phyloP scores from a whole-genome alignment of 2,329 filamentous ascomycete species.

The Phyllosticta ampelicida region DNA sequence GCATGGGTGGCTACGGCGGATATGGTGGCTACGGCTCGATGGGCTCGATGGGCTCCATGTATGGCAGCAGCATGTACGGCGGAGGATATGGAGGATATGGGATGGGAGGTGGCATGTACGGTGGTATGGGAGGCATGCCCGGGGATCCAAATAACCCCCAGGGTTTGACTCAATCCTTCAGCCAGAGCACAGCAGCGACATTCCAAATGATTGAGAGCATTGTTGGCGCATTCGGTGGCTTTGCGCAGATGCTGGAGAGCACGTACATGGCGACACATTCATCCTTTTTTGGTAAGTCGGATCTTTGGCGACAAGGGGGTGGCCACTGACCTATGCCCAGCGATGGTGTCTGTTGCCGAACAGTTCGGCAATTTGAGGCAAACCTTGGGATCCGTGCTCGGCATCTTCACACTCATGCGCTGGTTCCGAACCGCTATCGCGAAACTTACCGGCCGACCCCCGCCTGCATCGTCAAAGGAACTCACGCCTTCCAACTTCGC shows the following conservation, averaged over 20 bases:
- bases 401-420: slow-evolving; percentile 90
- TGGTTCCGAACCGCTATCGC: slow-evolving; percentile 89
- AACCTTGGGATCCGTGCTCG: slow-evolving; percentile 83
- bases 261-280: slow-evolving; percentile 99
- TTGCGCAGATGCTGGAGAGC: slow-evolving; percentile 98
- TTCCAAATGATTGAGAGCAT: slow-evolving; percentile 98
- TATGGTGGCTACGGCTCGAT: slow-evolving; percentile 32
- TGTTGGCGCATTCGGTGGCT: slow-evolving; percentile 91
- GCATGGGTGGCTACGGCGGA: slow-evolving; percentile 35
- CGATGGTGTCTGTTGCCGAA: slow-evolving; percentile 96
- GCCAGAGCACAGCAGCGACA: slow-evolving; percentile 87
- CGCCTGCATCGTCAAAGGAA: slow-evolving; percentile 73
- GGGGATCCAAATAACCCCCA: slow-evolving; percentile 72
- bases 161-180: slow-evolving; percentile 90
- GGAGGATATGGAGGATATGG: slow-evolving; percentile 30
- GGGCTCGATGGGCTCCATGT: slow-evolving; percentile 33
- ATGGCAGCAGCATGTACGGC: slow-evolving; percentile 29
- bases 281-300: slow-evolving; percentile 79
- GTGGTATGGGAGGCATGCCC: slow-evolving; percentile 32
- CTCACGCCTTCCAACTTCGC: slow-evolving; percentile 89
- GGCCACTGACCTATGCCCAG: slow-evolving; percentile 36
- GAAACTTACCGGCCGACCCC: slow-evolving; percentile 83
- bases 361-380: slow-evolving; percentile 91
- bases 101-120: slow-evolving; percentile 25
- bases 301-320: background rate